A percentile compares a stretch with the other conserved stretches of the same genome.
These are phyloP conservation scores for Trichoderma gamsii DNA, from an alignment of 495 filamentous ascomycete genomes.

Conservation along the genomic window DNA sequence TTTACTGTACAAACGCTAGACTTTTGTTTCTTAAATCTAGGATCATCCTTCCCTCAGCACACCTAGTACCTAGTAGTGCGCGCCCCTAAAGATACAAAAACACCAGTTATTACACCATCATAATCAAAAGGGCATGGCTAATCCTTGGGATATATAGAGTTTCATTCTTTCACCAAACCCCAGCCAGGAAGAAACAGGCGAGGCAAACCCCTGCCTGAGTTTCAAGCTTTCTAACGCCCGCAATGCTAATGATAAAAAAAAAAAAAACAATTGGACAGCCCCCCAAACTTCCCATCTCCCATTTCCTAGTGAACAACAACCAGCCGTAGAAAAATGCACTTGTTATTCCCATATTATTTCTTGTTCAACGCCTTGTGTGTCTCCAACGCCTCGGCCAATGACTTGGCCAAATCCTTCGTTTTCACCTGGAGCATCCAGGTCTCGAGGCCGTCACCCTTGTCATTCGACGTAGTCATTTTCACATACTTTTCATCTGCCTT, in stretches of 20 bases:
- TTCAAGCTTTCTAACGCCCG: constrained; percentile 5
- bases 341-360: constrained; percentile 24
- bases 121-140: not conserved
- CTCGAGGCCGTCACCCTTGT: constrained; percentile 46
- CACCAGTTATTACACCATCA: not conserved
- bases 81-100: not conserved
- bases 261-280: not conserved
- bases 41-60: not conserved
- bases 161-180: not conserved
- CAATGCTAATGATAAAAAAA: not conserved
- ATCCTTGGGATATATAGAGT: not conserved
- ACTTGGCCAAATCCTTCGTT: constrained; percentile 38
- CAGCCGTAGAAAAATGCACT: not conserved
- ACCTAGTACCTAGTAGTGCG: not conserved
- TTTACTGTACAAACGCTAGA: not conserved
- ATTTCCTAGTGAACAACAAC: not conserved
- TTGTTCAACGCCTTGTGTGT: constrained; percentile 41
- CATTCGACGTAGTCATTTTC: constrained; percentile 48
- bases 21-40: not conserved
- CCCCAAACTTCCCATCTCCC: not conserved
- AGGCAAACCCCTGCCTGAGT: not conserved
- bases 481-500: constrained; percentile 48
- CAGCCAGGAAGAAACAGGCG: not conserved
- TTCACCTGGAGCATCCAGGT: constrained; percentile 62
- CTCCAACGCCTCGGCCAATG: constrained; percentile 44